Percentiles rank a stretch among this genome's conserved stretches.
These are phyloP conservation scores for Geranomyces variabilis DNA, from an alignment of 192 early-diverging fungal species.

Conservation along the genomic window DNA sequence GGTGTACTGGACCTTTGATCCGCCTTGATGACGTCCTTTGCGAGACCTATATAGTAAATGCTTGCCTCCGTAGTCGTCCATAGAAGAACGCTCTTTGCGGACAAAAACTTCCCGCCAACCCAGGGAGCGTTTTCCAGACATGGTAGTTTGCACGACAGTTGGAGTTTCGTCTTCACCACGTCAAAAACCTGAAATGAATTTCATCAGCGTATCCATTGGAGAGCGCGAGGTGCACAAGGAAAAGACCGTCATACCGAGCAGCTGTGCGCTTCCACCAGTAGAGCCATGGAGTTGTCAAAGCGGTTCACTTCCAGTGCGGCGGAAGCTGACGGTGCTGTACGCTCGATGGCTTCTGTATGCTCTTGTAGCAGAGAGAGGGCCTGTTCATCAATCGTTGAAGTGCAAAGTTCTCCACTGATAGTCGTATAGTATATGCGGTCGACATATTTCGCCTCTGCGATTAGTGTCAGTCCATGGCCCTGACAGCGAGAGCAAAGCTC, in stretches of 20 bases:
- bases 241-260: constrained; percentile 9
- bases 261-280: constrained; percentile 7
- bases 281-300: constrained; percentile 23
- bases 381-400: constrained; percentile 24
- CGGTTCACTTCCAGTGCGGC: constrained; percentile 29
- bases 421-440: constrained; percentile 28
- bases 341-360: neutral
- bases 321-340: neutral
- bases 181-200: neutral
- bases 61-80: constrained; percentile 33
- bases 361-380: neutral
- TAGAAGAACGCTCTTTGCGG: constrained; percentile 36
- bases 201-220: neutral
- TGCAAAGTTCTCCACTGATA: constrained; percentile 15
- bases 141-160: constrained; percentile 23
- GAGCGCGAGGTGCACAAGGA: neutral
- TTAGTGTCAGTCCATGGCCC: neutral
- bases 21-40: constrained; percentile 9
- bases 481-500: no score
- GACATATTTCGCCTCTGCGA: constrained; percentile 31
- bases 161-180: constrained; percentile 7
- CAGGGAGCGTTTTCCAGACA: constrained; percentile 19
- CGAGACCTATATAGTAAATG: constrained; percentile 38
- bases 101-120: constrained; percentile 41
- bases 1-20: constrained; percentile 9